Evolutionary conservation across 441 rosid genomes (phyloP), one percentile per base, ranked within the genome.

Genomic region (Geranium incanum): DNA sequence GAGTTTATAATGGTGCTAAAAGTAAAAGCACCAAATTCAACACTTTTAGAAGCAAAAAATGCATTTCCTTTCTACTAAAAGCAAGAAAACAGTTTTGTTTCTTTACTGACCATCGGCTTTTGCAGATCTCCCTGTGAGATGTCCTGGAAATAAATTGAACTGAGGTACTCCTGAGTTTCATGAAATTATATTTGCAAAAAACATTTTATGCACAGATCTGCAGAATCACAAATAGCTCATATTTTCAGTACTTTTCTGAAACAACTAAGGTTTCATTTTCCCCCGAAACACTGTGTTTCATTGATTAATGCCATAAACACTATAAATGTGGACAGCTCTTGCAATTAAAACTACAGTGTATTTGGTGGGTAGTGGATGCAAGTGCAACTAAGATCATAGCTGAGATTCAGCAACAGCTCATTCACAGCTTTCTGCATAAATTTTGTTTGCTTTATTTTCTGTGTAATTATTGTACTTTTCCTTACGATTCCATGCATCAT

Each of bases 41-140:
- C 62, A 55, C 62, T 55, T 55, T 16, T 55, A 55, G 62, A 15
- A 55, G 62, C 21, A 15, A 5, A 16, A 55, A 55, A 21, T 5
- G 21, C 62, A 15, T 55, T 55, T 55, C 16, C 62, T 55, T 55
- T 55, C 62, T n/a, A 55, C 62, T 55, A 55, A 55, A 55, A 55
- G 62, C 11, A 0, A 52, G 15, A 55, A 4, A 55, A 15, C 21
- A 6, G 62, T 55, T 16, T 55, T 55, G 62, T 15, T 55, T 28
- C 33, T 28, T 16, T 15, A 55, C 62, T 55, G 62, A 15, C 21
- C 7, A 15, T 55, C 7, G 16, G 21, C 23, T 55, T 55, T 55
- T 16, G 5, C 62, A 55, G 62, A 55, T 55, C 62, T 55, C 60
- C 19, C 60, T 45, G 52, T 45, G n/a, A 39, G 43, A 39, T 39